Evolutionary conservation across 495 filamentous ascomycete genomes (phyloP).

Genomic region (Hypoxylon lienhwacheense): DNA sequence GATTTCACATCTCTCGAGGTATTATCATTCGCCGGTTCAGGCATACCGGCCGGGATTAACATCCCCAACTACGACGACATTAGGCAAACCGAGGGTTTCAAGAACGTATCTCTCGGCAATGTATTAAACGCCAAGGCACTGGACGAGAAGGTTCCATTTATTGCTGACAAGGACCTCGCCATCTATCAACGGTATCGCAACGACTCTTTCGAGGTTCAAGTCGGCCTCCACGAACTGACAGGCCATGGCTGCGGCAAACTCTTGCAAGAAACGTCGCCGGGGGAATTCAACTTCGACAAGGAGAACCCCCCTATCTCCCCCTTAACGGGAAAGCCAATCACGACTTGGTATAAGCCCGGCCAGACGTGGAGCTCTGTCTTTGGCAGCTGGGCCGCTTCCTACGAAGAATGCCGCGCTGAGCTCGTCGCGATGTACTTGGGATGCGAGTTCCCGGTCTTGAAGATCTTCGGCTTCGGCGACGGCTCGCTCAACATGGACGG

Average conservation of each 20-base stretch:
- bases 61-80: conserved; percentile 95
- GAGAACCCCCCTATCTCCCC: conserved; percentile 79
- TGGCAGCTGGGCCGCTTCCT: conserved; percentile 78
- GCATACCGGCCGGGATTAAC: conserved; percentile 78
- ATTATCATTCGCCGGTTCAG: conserved; percentile 65
- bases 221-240: conserved; percentile 92
- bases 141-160: conserved; percentile 87
- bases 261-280: conserved; percentile 81
- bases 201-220: conserved; percentile 89
- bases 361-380: conserved; percentile 95
- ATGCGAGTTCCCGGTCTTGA: conserved; percentile 84
- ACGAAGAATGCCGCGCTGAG: conserved; percentile 75
- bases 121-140: conserved; percentile 87
- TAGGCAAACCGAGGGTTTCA: conserved; percentile 91
- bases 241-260: conserved; percentile 96
- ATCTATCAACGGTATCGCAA: conserved; percentile 81
- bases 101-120: conserved; percentile 93
- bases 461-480: conserved; percentile 90
- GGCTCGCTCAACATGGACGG: conserved; percentile 68
- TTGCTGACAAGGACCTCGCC: conserved; percentile 69
- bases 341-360: conserved; percentile 87
- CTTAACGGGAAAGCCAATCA: conserved; percentile 71
- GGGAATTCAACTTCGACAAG: conserved; percentile 83
- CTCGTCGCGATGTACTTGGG: conserved; percentile 91
- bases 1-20: conserved; percentile 92